These are phyloP conservation scores for Coffea humblotiana DNA, from an alignment of 305 asterid genomes.

Conservation along the genomic window DNA sequence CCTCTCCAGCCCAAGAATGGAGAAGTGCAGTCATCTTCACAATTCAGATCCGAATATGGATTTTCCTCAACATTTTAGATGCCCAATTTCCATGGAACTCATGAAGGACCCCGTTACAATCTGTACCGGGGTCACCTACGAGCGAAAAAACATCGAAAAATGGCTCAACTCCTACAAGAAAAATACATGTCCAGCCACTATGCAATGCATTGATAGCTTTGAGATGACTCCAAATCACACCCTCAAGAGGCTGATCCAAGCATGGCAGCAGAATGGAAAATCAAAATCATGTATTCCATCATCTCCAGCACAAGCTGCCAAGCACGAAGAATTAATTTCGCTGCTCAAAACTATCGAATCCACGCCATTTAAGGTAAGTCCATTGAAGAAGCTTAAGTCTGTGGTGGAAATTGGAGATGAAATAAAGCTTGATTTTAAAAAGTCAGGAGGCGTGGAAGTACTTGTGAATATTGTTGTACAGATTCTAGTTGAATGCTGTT, in stretches of 20 bases:
- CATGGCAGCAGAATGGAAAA: constrained; percentile 43
- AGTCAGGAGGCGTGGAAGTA: constrained; percentile 59
- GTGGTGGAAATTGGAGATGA: constrained; percentile 30
- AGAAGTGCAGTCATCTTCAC: constrained; percentile 20
- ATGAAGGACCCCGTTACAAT: constrained; percentile 87
- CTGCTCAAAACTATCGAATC: constrained; percentile 42
- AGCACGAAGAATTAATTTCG: constrained; percentile 45
- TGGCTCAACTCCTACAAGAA: constrained; percentile 72
- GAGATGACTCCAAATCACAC: constrained; percentile 82
- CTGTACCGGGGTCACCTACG: constrained; percentile 85
- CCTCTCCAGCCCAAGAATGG: constrained; percentile 4
- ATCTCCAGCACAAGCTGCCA: constrained; percentile 13
- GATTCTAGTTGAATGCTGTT: constrained; percentile 41
- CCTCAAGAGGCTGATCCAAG: constrained; percentile 54
- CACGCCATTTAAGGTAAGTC: constrained; percentile 44
- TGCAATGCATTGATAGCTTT: constrained; percentile 44
- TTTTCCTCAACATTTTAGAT: constrained; percentile 70
- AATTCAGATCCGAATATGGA: constrained; percentile 30
- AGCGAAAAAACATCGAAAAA: constrained; percentile 60
- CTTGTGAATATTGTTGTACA: constrained; percentile 53
- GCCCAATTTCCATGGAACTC: constrained; percentile 90
- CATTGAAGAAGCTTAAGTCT: constrained; percentile 36
- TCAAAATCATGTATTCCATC: constrained; percentile 22
- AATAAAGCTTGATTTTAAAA: constrained; percentile 36
- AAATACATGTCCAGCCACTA: constrained; percentile 81